Percentiles rank a stretch among this genome's conserved stretches.
These are phyloP conservation scores for Scutellaria barbata DNA, from an alignment of 257 asterid genomes.

Conservation along the genomic window DNA sequence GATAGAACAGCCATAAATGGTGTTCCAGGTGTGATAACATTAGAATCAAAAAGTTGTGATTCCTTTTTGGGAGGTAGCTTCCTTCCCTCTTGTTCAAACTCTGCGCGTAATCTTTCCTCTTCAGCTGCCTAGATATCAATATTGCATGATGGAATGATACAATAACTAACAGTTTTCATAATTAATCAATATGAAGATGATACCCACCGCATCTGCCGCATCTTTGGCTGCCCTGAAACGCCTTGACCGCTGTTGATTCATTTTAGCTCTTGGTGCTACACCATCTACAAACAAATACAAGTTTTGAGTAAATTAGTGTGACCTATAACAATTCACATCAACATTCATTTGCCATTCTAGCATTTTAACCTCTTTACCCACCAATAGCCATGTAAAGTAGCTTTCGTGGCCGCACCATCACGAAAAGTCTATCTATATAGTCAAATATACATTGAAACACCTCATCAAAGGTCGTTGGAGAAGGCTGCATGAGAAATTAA, in stretches of 20 bases:
- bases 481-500: conserved; percentile 71
- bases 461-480: conserved; percentile 91
- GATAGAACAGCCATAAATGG: conserved; percentile 91
- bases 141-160: conserved; percentile 26
- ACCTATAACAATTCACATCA: conserved; percentile 4
- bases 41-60: conserved; percentile 84
- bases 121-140: conserved; percentile 73
- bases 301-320: conserved; percentile 26
- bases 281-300: conserved; percentile 64
- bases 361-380: conserved; percentile 49
- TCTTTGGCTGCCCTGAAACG: conserved; percentile 98
- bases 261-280: conserved; percentile 98
- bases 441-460: conserved; percentile 93
- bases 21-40: conserved; percentile 95
- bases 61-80: conserved; percentile 87
- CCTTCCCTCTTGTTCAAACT: conserved; percentile 87
- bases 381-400: conserved; percentile 96
- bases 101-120: conserved; percentile 83
- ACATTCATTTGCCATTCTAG: conserved; percentile 25
- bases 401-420: conserved; percentile 94
- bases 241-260: conserved; percentile 96
- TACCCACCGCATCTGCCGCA: conserved; percentile 84
- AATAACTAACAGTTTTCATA: conserved; percentile 16
- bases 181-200: conserved; percentile 29
- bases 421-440: conserved; percentile 90